phyloP scores from a whole-genome alignment of 1,284 basidiomycete species.

The Afroboletus lepidellus region DNA sequence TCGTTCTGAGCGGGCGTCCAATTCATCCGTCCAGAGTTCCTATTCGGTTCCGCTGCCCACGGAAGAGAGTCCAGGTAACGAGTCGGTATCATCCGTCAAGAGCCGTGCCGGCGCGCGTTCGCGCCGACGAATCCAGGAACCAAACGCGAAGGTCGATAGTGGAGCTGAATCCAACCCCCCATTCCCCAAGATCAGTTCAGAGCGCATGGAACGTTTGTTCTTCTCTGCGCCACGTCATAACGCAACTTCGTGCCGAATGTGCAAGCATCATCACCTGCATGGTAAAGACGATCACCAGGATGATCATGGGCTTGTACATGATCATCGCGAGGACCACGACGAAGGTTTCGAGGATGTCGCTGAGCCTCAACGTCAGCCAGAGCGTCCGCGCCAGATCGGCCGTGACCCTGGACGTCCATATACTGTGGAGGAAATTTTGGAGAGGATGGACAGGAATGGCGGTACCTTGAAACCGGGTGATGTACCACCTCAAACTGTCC shows the following conservation, averaged over 20 bases:
- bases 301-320: background rate
- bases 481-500: slow-evolving; percentile 79
- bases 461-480: slow-evolving; percentile 21
- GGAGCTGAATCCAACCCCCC: slow-evolving; percentile 45
- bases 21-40: slow-evolving; percentile 26
- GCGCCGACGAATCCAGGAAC: slow-evolving; percentile 4
- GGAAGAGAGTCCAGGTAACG: slow-evolving; percentile 1
- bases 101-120: background rate
- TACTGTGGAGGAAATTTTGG: slow-evolving; percentile 29
- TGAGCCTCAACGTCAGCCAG: slow-evolving; percentile 2
- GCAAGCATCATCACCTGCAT: slow-evolving; percentile 43
- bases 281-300: background rate
- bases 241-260: slow-evolving; percentile 62
- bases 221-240: slow-evolving; percentile 77
- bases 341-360: slow-evolving; percentile 19
- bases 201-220: slow-evolving; percentile 73
- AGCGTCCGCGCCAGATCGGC: background rate
- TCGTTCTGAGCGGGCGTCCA: slow-evolving; percentile 34
- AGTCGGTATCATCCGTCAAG: slow-evolving; percentile 7
- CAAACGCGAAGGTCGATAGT: slow-evolving; percentile 1
- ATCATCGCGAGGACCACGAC: slow-evolving; percentile 10
- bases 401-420: slow-evolving; percentile 5
- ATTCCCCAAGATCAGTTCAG: slow-evolving; percentile 79
- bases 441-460: slow-evolving; percentile 28
- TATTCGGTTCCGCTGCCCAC: slow-evolving; percentile 5